phyloP scores from a whole-genome alignment of 2,329 filamentous ascomycete species.

The Exophiala xenobiotica region DNA sequence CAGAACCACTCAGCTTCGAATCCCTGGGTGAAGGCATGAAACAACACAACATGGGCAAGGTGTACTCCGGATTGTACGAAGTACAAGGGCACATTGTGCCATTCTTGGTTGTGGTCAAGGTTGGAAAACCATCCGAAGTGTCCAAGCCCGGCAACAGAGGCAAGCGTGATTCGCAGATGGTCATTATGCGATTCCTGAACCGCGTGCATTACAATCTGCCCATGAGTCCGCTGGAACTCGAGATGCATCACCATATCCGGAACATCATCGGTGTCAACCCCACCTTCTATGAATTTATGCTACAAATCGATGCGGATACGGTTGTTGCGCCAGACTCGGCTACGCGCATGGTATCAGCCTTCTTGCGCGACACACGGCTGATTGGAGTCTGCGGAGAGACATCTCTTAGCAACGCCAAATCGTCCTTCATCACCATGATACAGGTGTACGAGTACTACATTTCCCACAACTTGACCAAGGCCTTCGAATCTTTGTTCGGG shows the following conservation, averaged over 20 bases:
- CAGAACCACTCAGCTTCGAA: conserved; percentile 94
- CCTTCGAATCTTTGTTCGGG: conserved; percentile 94
- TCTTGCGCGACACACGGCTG: conserved; percentile 87
- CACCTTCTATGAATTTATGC: conserved; percentile 94
- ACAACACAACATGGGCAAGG: conserved; percentile 99
- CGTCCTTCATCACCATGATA: conserved; percentile 96
- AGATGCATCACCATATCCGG: conserved; percentile 97
- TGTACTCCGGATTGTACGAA: conserved; percentile 96
- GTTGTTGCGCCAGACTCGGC: conserved; percentile 86
- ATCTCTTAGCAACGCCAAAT: conserved; percentile 85
- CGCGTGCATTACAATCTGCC: conserved; percentile 95
- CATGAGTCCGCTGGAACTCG: conserved; percentile 94
- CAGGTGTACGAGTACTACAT: conserved; percentile 99
- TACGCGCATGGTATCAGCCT: conserved; percentile 86
- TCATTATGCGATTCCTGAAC: conserved; percentile 98
- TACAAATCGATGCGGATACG: conserved; percentile 97
- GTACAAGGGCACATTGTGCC: conserved; percentile 97
- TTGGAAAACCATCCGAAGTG: conserved; percentile 80
- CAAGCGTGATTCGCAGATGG: conserved; percentile 98
- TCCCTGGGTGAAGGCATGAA: conserved; percentile 92
- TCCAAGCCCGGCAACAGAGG: conserved; percentile 85
- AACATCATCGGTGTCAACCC: conserved; percentile 99
- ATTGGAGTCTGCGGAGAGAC: conserved; percentile 96
- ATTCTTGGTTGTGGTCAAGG: conserved; percentile 94
- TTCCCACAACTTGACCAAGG: conserved; percentile 94